phyloP scores from a whole-genome alignment of 805 yeast species.

The Wickerhamiella siamensis region DNA sequence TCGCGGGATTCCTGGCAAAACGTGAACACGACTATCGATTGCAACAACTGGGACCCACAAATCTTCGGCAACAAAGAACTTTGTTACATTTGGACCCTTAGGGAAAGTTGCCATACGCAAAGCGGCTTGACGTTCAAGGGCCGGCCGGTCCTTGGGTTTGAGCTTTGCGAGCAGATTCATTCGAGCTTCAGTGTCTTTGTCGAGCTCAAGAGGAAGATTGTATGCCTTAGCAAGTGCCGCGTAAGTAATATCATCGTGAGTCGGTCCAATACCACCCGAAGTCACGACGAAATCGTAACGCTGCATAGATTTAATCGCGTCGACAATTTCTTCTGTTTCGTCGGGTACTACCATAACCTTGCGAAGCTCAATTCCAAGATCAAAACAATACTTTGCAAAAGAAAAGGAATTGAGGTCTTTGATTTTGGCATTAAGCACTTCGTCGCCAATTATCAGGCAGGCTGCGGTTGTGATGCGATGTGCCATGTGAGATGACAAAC shows the following conservation, averaged over 20 bases:
- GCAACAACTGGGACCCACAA: slow-evolving; percentile 80
- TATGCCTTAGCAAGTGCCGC: slow-evolving; percentile 57
- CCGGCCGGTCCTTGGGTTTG: slow-evolving; percentile 12
- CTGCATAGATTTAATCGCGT: slow-evolving; percentile 32
- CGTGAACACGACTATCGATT: slow-evolving; percentile 46
- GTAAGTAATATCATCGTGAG: slow-evolving; percentile 84
- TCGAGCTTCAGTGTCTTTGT: slow-evolving; percentile 41
- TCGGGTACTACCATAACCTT: slow-evolving; percentile 67
- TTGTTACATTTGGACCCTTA: slow-evolving; percentile 23
- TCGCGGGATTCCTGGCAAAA: slow-evolving; percentile 77
- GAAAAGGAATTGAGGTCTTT: slow-evolving; percentile 60
- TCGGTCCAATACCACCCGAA: slow-evolving; percentile 68
- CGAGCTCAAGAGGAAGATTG: slow-evolving; percentile 34
- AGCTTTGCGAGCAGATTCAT: slow-evolving; percentile 34
- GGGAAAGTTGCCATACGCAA: slow-evolving; percentile 76
- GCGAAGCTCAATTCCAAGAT: slow-evolving; percentile 48
- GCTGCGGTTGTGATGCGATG: slow-evolving; percentile 17
- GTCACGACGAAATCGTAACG: slow-evolving; percentile 58
- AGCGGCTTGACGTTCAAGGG: slow-evolving; percentile 43
- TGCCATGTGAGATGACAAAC: neutral
- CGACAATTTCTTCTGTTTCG: slow-evolving; percentile 48
- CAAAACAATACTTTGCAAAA: slow-evolving; percentile 60
- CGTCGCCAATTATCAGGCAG: slow-evolving; percentile 63
- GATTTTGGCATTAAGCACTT: slow-evolving; percentile 74
- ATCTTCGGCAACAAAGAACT: slow-evolving; percentile 32